These are phyloP conservation scores for Chlamydomonas applanata DNA, from an alignment of 139 green algal species.

Conservation along the genomic window DNA sequence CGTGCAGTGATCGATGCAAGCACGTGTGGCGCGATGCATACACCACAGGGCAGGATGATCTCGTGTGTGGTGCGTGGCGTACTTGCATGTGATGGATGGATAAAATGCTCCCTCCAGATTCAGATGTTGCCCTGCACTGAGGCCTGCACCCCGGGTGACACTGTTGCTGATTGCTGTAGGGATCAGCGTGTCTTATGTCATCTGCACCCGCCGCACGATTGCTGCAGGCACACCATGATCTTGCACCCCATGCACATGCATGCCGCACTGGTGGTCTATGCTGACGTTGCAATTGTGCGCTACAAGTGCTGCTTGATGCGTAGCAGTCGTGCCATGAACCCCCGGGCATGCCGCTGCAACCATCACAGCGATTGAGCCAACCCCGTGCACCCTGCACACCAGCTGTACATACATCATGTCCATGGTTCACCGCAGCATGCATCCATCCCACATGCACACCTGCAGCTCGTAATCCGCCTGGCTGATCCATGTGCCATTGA, in stretches of 20 bases:
- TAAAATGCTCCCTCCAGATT: background rate
- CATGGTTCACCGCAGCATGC: too few species aligned
- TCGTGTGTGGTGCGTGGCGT: background rate
- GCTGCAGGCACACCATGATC: too few species aligned
- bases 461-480: constrained; percentile 95
- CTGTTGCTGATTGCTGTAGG: too few species aligned
- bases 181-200: too few species aligned
- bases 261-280: background rate
- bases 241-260: background rate
- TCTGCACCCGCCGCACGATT: too few species aligned
- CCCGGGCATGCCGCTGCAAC: too few species aligned
- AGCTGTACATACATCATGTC: too few species aligned
- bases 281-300: background rate
- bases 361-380: too few species aligned
- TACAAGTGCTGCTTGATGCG: too few species aligned
- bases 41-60: background rate
- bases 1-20: background rate
- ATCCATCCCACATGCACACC: constrained; percentile 15
- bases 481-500: constrained; percentile 92
- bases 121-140: constrained; percentile 76
- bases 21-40: background rate
- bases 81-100: background rate
- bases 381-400: too few species aligned
- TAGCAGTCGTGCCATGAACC: too few species aligned
- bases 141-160: background rate